phyloP scores from a whole-genome alignment of 192 early-diverging fungal genomes.

The Paraglomus occultum region DNA sequence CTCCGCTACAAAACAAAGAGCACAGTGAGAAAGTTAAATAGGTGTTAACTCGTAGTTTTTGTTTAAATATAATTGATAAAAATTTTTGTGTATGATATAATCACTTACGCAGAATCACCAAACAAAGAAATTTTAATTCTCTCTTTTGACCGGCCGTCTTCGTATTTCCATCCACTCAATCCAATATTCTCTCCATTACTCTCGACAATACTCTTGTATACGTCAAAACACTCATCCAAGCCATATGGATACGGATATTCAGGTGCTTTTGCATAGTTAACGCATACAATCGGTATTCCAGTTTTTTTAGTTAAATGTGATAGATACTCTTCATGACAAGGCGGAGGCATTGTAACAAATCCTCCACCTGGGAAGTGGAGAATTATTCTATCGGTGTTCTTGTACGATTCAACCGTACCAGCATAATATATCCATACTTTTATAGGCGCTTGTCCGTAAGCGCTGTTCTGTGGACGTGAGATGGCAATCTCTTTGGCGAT shows the following conservation, averaged over 20 bases:
- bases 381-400: slow-evolving; percentile 44
- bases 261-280: slow-evolving; percentile 95
- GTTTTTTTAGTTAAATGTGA: slow-evolving; percentile 76
- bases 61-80: neutral
- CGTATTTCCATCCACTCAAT: slow-evolving; percentile 53
- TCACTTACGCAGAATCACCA: slow-evolving; percentile 91
- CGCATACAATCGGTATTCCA: slow-evolving; percentile 67
- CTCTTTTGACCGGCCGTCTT: slow-evolving; percentile 23
- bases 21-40: neutral
- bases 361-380: slow-evolving; percentile 82
- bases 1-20: slow-evolving; percentile 59
- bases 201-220: slow-evolving; percentile 72
- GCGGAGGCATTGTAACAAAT: slow-evolving; percentile 88
- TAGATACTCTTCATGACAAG: slow-evolving; percentile 83
- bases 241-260: slow-evolving; percentile 94
- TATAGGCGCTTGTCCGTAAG: slow-evolving; percentile 33
- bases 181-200: slow-evolving; percentile 79
- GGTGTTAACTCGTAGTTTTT: neutral
- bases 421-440: slow-evolving; percentile 57
- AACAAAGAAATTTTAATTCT: slow-evolving; percentile 72
- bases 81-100: slow-evolving; percentile 7
- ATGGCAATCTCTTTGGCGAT: slow-evolving; percentile 38
- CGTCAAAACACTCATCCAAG: slow-evolving; percentile 88
- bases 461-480: slow-evolving; percentile 27
- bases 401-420: slow-evolving; percentile 40